Percentiles rank a stretch among this genome's conserved stretches.
Conservation (phyloP, 306 rosid genomes). For the Prinsepia uniflora region DNA sequence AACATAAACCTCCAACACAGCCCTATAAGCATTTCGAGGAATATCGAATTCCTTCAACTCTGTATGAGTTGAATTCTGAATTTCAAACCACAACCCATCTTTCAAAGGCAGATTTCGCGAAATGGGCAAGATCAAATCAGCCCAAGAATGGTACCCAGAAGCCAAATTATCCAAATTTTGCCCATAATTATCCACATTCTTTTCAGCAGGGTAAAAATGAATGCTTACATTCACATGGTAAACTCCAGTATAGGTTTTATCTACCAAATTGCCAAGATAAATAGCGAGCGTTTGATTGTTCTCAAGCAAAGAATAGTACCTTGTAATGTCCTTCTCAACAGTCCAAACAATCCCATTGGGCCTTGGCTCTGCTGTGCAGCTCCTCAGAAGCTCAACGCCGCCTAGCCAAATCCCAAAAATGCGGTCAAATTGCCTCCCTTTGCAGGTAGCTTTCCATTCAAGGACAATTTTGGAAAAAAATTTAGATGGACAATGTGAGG, state of each 20-base stretch:
- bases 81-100: conserved; percentile 79
- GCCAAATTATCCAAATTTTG: conserved; percentile 22
- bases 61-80: conserved; percentile 45
- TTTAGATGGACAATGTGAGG: conserved; percentile 46
- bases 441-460: conserved; percentile 71
- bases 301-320: conserved; percentile 61
- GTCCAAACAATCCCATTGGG: conserved; percentile 76
- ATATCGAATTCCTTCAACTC: conserved; percentile 48
- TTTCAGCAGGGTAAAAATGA: conserved; percentile 56
- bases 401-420: conserved; percentile 91
- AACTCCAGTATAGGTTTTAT: conserved; percentile 63
- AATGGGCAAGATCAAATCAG: conserved; percentile 82
- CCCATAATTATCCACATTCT: background rate
- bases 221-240: conserved; percentile 68
- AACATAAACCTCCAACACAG: conserved; percentile 82
- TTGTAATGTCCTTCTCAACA: conserved; percentile 75
- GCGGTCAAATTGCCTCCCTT: conserved; percentile 82
- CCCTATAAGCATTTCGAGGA: conserved; percentile 76
- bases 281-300: conserved; percentile 69
- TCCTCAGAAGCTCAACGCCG: conserved; percentile 82
- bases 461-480: conserved; percentile 58
- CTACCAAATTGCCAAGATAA: conserved; percentile 61
- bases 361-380: conserved; percentile 88
- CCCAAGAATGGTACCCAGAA: conserved; percentile 38
- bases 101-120: conserved; percentile 56